These are phyloP conservation scores for Cyberlindnera veronae DNA, from an alignment of 805 yeast genomes.

Conservation along the genomic window DNA sequence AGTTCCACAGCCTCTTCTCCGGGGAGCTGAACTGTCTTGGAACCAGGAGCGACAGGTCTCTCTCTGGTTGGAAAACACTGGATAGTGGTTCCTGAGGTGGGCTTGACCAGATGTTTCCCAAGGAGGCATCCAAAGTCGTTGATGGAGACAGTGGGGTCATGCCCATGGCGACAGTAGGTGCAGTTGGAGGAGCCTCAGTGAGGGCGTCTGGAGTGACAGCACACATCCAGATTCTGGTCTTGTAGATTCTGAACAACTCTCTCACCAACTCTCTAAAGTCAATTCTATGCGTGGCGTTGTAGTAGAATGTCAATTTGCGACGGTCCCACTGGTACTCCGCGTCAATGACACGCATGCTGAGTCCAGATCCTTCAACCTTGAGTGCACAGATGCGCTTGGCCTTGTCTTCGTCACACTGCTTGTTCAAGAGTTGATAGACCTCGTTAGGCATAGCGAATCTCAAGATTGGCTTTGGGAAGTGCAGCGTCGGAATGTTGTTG, in stretches of 20 bases:
- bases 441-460: constrained; percentile 76
- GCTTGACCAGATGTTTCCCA: constrained; percentile 4
- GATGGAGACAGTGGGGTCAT: constrained; percentile 1
- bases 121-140: not conserved
- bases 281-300: constrained; percentile 61
- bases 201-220: constrained; percentile 43
- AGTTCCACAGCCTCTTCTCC: constrained; percentile 12
- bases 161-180: not conserved
- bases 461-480: constrained; percentile 67
- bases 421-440: constrained; percentile 54
- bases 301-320: constrained; percentile 71
- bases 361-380: constrained; percentile 21
- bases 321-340: constrained; percentile 83
- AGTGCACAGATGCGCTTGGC: constrained; percentile 38
- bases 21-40: constrained; percentile 21
- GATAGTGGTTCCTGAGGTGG: not conserved
- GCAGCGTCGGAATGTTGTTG: constrained; percentile 23
- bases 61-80: not conserved
- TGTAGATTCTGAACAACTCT: constrained; percentile 70
- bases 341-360: constrained; percentile 55
- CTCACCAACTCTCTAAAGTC: constrained; percentile 74
- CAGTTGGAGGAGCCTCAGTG: not conserved
- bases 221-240: constrained; percentile 82
- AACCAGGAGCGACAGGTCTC: constrained; percentile 11
- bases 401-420: constrained; percentile 68